Evolutionary conservation across 352 stramenopile genomes (phyloP), one percentile per base, ranked within the genome.

Genomic region (Globisporangium cylindrosporum): DNA sequence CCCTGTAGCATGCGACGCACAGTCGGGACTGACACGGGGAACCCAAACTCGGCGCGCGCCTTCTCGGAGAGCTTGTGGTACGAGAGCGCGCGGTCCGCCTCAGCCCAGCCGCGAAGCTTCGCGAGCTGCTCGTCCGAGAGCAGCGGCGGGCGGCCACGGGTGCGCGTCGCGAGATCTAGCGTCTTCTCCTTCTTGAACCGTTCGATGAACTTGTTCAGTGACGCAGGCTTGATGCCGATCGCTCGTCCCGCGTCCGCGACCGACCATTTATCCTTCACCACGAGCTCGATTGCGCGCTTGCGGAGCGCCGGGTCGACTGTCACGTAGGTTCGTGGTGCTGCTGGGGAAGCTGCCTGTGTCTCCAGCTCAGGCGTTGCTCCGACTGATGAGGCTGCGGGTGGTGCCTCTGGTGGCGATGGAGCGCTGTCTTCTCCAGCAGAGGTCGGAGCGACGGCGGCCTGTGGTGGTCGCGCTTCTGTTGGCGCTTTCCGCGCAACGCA

Each of bases 241-340:
- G 53, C 53, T 27, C 53, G 53, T 25, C 12, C 53, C 12, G 53
- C 53, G 25, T 59, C 53, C 25, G 53, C 29, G 25, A 59, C 32
- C 53, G 53, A 32, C 53, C 53, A 59, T 12, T 27, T 27, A 25
- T 59, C 53, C 53, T 59, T 59, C 53, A 59, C 53, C 53, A 59
- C 53, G 25, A 59, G 53, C 24, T 59, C 53, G 25, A 59, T 59
- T 4, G 24, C 53, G 53, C 53, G 53, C 12, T 36, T 27, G 53
- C 53, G 53, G 18, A 53, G 46, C 46, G 46, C 46, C 18, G 46
- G 46, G 18, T 53, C 46, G 18, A 53, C 46, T 6, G 20, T 53
- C 46, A 53, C 46, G 46, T 53, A 53, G 46, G 15, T 24, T 2
- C 46, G 46, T 20, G 46, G 18, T 24, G 18, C 53, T 8, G 29